Evolutionary conservation across 1,284 basidiomycete genomes (phyloP).

Genomic region (Dichomitus squalens): DNA sequence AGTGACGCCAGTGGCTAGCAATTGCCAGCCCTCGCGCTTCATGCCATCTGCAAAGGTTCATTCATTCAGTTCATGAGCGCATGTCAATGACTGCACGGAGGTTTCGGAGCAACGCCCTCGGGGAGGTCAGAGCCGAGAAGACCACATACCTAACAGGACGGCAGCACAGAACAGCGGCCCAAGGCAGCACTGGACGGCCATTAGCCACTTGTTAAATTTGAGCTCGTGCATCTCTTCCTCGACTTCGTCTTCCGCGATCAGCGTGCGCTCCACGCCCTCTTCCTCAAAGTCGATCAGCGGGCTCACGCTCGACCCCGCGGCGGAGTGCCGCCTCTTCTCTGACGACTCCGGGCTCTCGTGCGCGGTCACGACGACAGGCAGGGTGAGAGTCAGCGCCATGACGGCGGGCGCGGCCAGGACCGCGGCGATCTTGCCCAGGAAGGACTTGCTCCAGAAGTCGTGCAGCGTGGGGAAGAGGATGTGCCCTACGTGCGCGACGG

Average conservation of each 20-base stretch:
- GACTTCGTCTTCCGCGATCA: conserved; percentile 68
- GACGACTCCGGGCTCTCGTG: conserved; percentile 40
- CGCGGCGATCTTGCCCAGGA: conserved; percentile 74
- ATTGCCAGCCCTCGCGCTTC: conserved; percentile 53
- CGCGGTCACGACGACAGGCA: conserved; percentile 85
- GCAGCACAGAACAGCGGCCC: conserved; percentile 79
- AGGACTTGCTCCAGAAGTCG: conserved; percentile 72
- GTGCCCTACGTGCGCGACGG: conserved; percentile 49
- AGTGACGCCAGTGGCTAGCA: conserved; percentile 54
- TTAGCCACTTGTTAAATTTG: conserved; percentile 80
- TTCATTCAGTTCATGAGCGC: not conserved
- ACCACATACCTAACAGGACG: conserved; percentile 77
- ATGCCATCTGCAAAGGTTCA: conserved; percentile 55
- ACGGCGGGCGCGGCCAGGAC: conserved; percentile 88
- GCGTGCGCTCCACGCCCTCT: conserved; percentile 63
- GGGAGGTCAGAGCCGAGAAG: too few species aligned
- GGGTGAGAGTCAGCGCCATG: conserved; percentile 82
- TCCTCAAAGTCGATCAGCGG: conserved; percentile 69
- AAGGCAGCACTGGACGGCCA: conserved; percentile 76
- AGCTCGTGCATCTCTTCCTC: conserved; percentile 65
- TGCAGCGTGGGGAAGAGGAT: conserved; percentile 89
- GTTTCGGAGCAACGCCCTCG: too few species aligned
- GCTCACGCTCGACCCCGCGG: conserved; percentile 34
- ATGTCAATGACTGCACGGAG: too few species aligned
- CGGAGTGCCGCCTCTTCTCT: conserved; percentile 49